Evolutionary conservation across 2,329 filamentous ascomycete genomes (phyloP), one percentile per base, ranked within the genome.

Genomic region (Orbilia brochopaga): DNA sequence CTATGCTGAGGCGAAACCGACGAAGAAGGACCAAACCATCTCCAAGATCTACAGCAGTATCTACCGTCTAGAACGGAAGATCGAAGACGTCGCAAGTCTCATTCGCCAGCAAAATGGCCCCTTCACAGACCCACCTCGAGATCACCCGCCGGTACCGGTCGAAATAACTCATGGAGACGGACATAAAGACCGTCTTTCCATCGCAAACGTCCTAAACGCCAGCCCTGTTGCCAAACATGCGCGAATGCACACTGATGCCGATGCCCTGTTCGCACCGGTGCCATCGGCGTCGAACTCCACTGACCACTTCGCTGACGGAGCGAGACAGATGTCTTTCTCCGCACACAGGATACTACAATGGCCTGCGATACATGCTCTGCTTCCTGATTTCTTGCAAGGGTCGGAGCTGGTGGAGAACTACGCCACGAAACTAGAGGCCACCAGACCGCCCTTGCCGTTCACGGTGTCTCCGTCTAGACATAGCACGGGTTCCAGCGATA

Each of bases 11-110:
- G 81, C 83, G 65, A 83, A 83, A 74, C 79, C 81, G 11, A 84
- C 83, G 40, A 84, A 84, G 81, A 84, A 83, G 58, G 83, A 85
- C 65, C 82, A 84, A 60, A 84, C 83, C 2, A 81, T 85, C 76
- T 80, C 81, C 24, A 81, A 84, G 76, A 83, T 84, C 30, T 84
- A 85, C 77, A 84, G 83, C 74, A 83, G 83, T 10, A 80, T 85
- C 23, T 80, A 83, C 76, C 80, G 83, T 11, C 79, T 85, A 17
- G 83, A 85, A 75, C 79, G 80, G 2, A 85, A 85, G 75, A 78
- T 85, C 42, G 83, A 85, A 74, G 79, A 81, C 58, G 76, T 83
- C 13, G 81, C 82, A 56, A 78, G 74, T 64, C 79, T 73, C 62
- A 79, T 76, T 74, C 78, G 75, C 72, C 76, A 74, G 75, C 78